Base-by-base conservation (phyloP, 805 yeast genomes). In the Metahyphopichia silvanorum region DNA sequence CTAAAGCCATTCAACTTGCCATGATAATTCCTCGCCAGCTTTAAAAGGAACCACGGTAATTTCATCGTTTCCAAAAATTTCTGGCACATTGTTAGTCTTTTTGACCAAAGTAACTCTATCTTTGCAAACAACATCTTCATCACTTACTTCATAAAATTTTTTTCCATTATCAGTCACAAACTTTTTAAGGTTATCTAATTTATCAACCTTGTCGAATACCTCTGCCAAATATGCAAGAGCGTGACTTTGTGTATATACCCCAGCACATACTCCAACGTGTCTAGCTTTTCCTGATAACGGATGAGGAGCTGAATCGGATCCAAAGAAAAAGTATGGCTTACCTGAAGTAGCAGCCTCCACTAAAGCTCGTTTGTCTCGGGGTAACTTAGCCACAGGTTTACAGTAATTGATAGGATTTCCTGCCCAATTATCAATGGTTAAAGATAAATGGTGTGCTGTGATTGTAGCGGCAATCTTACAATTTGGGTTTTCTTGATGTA, bases 271-370 rank as follows among this genome's bases (percentile, higher is more conserved):
- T 15, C 89, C 91, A 22, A 69, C 65, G 44, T 78, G 87, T 39
- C 74, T 81, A 16, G 86, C 70, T 60, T 94, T 94, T 38, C 79
- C 79, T 41, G 76, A 75, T 16, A 86, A 51, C 6, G 96, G 95
- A 57, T 93, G 98, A 16, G 98, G 99, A 19, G 99, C 99, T 15
- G 96, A 86, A 57, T 93, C 99, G 1, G 96, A 86, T 5, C 99
- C 99, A 53, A 89, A 93, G 67, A 93, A 86, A 59, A 89, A 93
- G 68, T 80, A 89, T 25, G 95, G 86, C 45, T 83, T 79, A 4
- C 98, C 98, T 1, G 93, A 79, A 6, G 85, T 80, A 2, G 97
- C 98, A 24, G 98, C 98, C 22, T 68, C 70, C 5, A 93, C 73
- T 26, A 93, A 65, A 1, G 96, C 91, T 34, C 76, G 70, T 47